Evolutionary conservation across 805 yeast genomes (phyloP), one percentile per base, ranked within the genome.

Genomic region (Gaillardinia entomophila): DNA sequence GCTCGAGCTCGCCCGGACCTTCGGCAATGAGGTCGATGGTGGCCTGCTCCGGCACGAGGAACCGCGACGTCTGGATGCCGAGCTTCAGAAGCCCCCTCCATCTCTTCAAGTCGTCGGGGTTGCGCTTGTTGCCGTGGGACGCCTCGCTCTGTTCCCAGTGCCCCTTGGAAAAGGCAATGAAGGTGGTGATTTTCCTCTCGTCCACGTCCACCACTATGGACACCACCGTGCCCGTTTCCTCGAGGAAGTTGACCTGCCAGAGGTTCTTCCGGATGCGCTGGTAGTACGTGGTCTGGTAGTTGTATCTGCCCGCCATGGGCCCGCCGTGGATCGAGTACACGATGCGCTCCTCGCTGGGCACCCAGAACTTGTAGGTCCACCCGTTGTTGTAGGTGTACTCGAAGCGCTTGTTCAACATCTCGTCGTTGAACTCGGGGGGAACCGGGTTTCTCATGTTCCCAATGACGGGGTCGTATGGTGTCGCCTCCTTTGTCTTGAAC

Each of bases 271-370:
- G n/a, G 26, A 24, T 24, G 19, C 36, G 27, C 30, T 28, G 32
- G 28, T 28, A 33, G 28, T 14, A 27, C 8, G 36, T 23, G 23
- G 36, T 28, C 30, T 33, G 36, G n/a, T 19, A 33, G 24, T 33
- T 33, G 14, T 28, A 18, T 24, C 36, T 22, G 15, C 36, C 36
- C 15, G 36, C 36, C 36, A 33, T 33, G 12, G 36, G 36, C 4
- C 36, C 36, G 10, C 36, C 36, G 22, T 30, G 30, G 16, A 33
- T 33, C n/a, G 23, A 24, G 24, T 33, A 33, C 4, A 33, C 26
- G n/a, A 33, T 24, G n/a, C 36, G 18, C 12, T 27, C 25, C 8
- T 24, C 26, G 22, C 19, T 33, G 13, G 36, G 36, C 15, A 33
- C 36, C 12, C 23, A 24, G 22, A 33, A 33, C 22, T 33, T 17